These are phyloP conservation scores for Chaetomium strumarium DNA, from an alignment of 2,329 filamentous ascomycete genomes.

Conservation along the genomic window DNA sequence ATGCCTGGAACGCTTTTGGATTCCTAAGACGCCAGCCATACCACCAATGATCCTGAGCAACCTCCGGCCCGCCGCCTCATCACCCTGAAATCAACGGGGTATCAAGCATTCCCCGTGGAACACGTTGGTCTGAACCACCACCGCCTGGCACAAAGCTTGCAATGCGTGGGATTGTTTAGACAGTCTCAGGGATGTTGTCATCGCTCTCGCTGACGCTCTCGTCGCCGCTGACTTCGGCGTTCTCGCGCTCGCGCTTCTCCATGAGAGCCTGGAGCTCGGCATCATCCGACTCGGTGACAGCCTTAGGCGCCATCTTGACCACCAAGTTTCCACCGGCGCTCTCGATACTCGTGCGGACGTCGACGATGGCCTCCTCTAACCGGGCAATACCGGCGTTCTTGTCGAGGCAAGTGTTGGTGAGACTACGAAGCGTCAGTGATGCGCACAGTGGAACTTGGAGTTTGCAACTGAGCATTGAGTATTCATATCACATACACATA, in stretches of 20 bases:
- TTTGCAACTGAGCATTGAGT: neutral
- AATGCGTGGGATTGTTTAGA: conserved; percentile 28
- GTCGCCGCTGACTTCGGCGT: conserved; percentile 95
- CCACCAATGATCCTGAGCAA: conserved; percentile 5
- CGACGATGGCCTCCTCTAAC: conserved; percentile 82
- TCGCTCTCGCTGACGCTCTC: conserved; percentile 95
- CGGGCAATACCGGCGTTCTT: conserved; percentile 79
- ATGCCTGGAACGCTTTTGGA: conserved; percentile 6
- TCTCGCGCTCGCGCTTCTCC: conserved; percentile 98
- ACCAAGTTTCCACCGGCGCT: conserved; percentile 70
- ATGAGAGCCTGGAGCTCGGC: conserved; percentile 95
- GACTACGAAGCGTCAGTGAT: conserved; percentile 8
- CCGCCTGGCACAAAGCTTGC: neutral
- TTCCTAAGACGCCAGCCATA: conserved; percentile 10
- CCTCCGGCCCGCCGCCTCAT: neutral
- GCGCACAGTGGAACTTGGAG: neutral
- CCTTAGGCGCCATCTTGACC: conserved; percentile 98
- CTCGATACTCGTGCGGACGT: conserved; percentile 77
- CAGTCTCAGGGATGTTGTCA: conserved; percentile 64
- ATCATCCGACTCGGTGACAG: conserved; percentile 97
- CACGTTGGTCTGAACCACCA: neutral
- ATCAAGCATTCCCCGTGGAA: neutral
- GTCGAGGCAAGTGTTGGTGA: conserved; percentile 92
- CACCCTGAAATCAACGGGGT: neutral
- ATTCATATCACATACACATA: conserved; percentile 62